Conservation (phyloP, 192 early-diverging fungal species). For the Podila minutissima region DNA sequence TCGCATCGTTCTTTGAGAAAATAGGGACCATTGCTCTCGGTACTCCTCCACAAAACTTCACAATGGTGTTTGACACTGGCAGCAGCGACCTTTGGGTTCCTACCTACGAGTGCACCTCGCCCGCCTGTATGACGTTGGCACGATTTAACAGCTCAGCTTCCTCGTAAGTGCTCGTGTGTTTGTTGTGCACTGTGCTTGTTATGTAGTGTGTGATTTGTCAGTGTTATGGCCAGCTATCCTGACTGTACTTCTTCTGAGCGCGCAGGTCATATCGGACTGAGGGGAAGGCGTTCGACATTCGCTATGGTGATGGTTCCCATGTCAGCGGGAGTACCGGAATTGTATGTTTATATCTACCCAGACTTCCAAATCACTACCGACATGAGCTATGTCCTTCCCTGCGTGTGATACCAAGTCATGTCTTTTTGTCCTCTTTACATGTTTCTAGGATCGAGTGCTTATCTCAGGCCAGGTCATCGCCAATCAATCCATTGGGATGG, state of each 20-base stretch:
- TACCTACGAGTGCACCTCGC: constrained; percentile 13
- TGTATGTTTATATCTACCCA: background rate
- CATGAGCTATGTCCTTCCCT: background rate
- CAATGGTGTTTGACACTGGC: constrained; percentile 44
- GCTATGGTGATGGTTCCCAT: constrained; percentile 41
- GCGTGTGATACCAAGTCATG: background rate
- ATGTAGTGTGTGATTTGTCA: too few relatives aligned
- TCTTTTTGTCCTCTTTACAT: background rate
- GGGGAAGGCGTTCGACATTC: constrained; percentile 23
- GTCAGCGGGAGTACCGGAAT: constrained; percentile 31
- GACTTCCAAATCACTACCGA: background rate
- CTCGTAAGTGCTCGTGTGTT: constrained; percentile 10
- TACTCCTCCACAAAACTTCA: constrained; percentile 36
- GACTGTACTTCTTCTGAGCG: too few relatives aligned
- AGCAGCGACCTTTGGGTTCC: constrained; percentile 51
- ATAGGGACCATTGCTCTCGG: constrained; percentile 32
- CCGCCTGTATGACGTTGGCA: constrained; percentile 15
- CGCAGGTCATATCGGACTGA: constrained; percentile 21
- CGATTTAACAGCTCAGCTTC: constrained; percentile 28
- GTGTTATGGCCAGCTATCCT: background rate
- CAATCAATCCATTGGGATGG: constrained; percentile 45
- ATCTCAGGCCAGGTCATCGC: constrained; percentile 13
- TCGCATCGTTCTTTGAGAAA: background rate
- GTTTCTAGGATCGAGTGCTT: constrained; percentile 17
- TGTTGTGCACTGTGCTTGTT: background rate